A percentile compares a stretch with the other conserved stretches of the same genome.
phyloP scores from a whole-genome alignment of 371 early-diverging fungal species.

The Mucor piriformis region DNA sequence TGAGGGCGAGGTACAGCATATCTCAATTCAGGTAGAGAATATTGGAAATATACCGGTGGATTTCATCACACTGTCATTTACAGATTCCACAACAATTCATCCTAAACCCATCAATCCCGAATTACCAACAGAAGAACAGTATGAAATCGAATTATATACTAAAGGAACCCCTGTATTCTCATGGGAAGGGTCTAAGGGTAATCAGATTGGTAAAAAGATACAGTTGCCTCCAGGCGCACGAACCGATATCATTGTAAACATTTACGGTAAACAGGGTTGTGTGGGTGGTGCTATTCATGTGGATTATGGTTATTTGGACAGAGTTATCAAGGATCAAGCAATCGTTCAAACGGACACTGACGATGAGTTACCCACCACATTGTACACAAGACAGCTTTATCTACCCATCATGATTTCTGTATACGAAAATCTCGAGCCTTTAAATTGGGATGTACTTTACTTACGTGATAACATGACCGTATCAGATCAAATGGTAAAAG shows the following conservation, averaged over 20 bases:
- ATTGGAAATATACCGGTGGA: conserved; percentile 75
- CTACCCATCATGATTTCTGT: conserved; percentile 79
- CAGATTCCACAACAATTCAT: conserved; percentile 62
- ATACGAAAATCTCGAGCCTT: conserved; percentile 65
- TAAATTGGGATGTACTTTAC: conserved; percentile 74
- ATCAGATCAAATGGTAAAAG: conserved; percentile 15
- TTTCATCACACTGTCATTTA: conserved; percentile 71
- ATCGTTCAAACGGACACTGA: conserved; percentile 4
- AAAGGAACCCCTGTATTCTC: conserved; percentile 70
- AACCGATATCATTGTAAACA: conserved; percentile 62
- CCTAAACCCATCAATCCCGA: conserved; percentile 56
- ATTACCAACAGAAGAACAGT: conserved; percentile 73
- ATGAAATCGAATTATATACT: conserved; percentile 76
- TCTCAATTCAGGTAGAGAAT: conserved; percentile 71
- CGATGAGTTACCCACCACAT: conserved; percentile 33
- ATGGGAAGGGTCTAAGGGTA: conserved; percentile 55
- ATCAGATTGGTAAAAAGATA: conserved; percentile 45
- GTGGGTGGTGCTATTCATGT: conserved; percentile 75
- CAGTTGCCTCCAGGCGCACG: conserved; percentile 61
- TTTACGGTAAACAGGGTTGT: conserved; percentile 80
- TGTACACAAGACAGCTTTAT: conserved; percentile 73
- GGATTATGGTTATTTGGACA: conserved; percentile 71
- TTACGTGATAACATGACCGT: conserved; percentile 45
- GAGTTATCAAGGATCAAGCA: conserved; percentile 23
- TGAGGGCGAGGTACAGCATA: conserved; percentile 80